Conservation (phyloP, 2,329 filamentous ascomycete genomes). For the Colletotrichum phormii region DNA sequence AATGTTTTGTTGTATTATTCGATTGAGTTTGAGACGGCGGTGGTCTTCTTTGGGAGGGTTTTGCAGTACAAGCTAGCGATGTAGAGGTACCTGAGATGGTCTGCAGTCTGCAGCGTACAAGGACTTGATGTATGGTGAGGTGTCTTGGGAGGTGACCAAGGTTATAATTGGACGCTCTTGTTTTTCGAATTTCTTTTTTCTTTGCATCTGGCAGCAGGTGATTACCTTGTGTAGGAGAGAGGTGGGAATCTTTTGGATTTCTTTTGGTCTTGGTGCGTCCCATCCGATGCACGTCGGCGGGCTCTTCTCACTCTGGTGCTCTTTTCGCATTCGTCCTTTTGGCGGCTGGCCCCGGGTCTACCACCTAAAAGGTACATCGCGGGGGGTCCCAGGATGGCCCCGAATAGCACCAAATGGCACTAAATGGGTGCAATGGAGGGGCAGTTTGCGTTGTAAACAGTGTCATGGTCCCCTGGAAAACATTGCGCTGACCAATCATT, state of each 20-base stretch:
- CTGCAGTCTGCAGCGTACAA: neutral
- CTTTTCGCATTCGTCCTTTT: neutral
- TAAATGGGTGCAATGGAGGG: constrained; percentile 10
- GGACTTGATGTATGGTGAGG: neutral
- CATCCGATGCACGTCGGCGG: neutral
- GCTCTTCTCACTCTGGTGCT: constrained; percentile 6
- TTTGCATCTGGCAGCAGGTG: neutral
- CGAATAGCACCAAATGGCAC: neutral
- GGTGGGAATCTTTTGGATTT: constrained; percentile 4
- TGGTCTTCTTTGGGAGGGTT: neutral
- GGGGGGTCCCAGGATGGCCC: too few species aligned
- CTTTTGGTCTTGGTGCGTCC: neutral
- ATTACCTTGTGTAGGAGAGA: neutral
- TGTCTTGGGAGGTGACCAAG: neutral
- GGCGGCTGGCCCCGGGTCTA: neutral
- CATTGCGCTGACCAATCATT: neutral
- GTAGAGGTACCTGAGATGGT: too few species aligned
- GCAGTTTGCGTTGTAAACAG: neutral
- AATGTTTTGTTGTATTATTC: neutral
- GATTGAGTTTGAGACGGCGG: neutral
- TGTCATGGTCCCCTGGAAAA: neutral
- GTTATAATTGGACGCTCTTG: neutral
- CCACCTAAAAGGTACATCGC: too few species aligned
- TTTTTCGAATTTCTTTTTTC: neutral
- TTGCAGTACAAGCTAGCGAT: too few species aligned